Percentiles rank a stretch among this genome's conserved stretches.
phyloP scores from a whole-genome alignment of 805 yeast genomes.

The Starmerella sirachaensis region DNA sequence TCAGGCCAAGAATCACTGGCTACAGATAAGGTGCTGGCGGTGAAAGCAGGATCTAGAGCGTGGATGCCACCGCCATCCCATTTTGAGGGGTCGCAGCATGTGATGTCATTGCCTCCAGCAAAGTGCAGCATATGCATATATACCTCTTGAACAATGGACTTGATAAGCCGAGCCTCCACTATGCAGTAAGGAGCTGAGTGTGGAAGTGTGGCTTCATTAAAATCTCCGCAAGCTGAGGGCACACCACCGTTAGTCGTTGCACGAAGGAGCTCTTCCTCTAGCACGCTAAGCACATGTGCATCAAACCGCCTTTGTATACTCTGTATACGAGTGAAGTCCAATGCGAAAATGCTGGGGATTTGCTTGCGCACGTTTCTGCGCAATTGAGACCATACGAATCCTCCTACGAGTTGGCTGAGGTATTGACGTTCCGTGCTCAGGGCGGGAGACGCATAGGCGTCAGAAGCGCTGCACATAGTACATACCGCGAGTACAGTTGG shows the following conservation, averaged over 20 bases:
- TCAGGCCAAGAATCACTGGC: no score
- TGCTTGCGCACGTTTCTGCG: background rate
- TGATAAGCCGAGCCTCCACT: background rate
- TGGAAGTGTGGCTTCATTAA: no score
- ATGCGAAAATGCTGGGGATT: background rate
- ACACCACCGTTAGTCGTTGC: no score
- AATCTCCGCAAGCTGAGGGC: no score
- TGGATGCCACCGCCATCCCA: no score
- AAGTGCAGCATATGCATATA: no score
- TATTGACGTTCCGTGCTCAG: background rate
- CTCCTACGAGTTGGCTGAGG: constrained; percentile 2
- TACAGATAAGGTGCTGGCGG: no score
- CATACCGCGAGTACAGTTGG: background rate
- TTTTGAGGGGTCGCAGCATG: no score
- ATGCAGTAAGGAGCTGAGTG: background rate
- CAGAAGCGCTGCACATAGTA: background rate
- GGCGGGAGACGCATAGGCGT: background rate
- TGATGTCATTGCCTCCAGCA: no score
- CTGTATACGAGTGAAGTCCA: constrained; percentile 8
- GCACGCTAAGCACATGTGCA: background rate
- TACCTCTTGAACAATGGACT: background rate
- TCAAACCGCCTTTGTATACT: constrained; percentile 5
- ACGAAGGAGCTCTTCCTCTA: background rate
- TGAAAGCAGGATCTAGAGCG: no score
- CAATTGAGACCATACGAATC: constrained; percentile 3